A percentile compares a stretch with the other conserved stretches of the same genome.
phyloP scores from a whole-genome alignment of 164 flowering plant species.

The Malania oleifera region DNA sequence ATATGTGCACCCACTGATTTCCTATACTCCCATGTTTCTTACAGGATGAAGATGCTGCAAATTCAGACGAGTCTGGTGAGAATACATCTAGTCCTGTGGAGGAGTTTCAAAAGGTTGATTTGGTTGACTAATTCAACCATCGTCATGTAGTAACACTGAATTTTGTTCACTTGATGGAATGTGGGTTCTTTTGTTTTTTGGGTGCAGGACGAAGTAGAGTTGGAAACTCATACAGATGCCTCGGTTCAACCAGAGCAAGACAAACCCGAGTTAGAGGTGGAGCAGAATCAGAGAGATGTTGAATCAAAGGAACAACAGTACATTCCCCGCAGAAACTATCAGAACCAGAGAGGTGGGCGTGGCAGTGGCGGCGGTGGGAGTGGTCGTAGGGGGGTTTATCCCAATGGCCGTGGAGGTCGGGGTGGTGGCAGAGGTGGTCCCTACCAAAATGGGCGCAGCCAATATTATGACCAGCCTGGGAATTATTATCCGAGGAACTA shows the following conservation, averaged over 20 bases:
- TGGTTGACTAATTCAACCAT: background rate
- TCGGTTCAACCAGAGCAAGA: conserved; percentile 32
- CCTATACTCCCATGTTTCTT: conserved; percentile 10
- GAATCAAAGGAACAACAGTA: conserved; percentile 49
- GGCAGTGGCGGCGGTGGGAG: conserved; percentile 31
- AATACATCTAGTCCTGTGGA: conserved; percentile 34
- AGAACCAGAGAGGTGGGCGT: conserved; percentile 65
- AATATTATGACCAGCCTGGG: conserved; percentile 50
- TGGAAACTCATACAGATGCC: conserved; percentile 33
- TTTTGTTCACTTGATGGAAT: background rate
- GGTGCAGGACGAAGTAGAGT: conserved; percentile 41
- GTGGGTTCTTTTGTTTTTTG: background rate
- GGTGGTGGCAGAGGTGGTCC: conserved; percentile 47
- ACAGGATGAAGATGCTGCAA: conserved; percentile 38
- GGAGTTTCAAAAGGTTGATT: conserved; percentile 41
- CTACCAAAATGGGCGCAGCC: conserved; percentile 66
- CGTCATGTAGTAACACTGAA: too few species aligned
- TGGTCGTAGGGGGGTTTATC: conserved; percentile 54
- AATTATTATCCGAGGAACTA: conserved; percentile 47
- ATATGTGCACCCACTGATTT: background rate
- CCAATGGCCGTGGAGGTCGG: conserved; percentile 72
- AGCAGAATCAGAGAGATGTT: conserved; percentile 24
- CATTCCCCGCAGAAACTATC: conserved; percentile 39
- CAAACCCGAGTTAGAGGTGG: conserved; percentile 31
- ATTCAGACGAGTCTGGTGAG: conserved; percentile 30